Evolutionary conservation across 1,284 basidiomycete species (phyloP).

Genomic region (Megacollybia platyphylla): DNA sequence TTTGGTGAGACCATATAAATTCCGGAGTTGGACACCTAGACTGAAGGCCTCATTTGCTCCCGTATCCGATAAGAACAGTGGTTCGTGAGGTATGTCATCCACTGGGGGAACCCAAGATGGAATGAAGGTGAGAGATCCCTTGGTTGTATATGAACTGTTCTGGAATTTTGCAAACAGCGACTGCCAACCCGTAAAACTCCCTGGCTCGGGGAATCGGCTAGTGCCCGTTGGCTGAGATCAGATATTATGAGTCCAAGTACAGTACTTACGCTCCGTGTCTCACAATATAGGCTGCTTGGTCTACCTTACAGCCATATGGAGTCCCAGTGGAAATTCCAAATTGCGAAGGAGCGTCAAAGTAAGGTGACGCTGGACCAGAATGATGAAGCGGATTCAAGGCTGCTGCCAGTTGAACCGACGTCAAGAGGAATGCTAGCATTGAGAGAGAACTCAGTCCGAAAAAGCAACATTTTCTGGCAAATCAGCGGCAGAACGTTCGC

Average conservation of each 20-base stretch:
- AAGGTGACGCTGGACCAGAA: constrained; percentile 26
- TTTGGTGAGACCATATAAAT: constrained; percentile 23
- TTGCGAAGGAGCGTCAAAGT: constrained; percentile 27
- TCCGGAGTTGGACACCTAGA: constrained; percentile 23
- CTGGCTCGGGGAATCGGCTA: constrained; percentile 28
- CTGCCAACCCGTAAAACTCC: constrained; percentile 24
- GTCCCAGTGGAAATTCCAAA: constrained; percentile 16
- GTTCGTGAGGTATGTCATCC: constrained; percentile 24
- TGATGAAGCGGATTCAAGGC: constrained; percentile 26
- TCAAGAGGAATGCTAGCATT: no score
- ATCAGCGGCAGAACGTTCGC: no score
- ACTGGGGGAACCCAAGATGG: constrained; percentile 26
- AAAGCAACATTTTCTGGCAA: no score
- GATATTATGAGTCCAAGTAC: not conserved
- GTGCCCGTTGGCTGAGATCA: not conserved
- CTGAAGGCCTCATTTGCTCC: constrained; percentile 19
- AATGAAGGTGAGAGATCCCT: constrained; percentile 24
- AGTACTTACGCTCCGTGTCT: constrained; percentile 26
- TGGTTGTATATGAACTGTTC: constrained; percentile 23
- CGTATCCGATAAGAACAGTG: constrained; percentile 20
- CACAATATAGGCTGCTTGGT: constrained; percentile 29
- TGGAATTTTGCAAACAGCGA: constrained; percentile 23
- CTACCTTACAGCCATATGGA: constrained; percentile 24
- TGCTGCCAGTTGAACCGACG: not conserved
- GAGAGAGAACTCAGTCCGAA: no score